A percentile compares a stretch with the other conserved stretches of the same genome.
Evolutionary conservation across 2,329 filamentous ascomycete species (phyloP).

Genomic region (Ilyonectria sp.): DNA sequence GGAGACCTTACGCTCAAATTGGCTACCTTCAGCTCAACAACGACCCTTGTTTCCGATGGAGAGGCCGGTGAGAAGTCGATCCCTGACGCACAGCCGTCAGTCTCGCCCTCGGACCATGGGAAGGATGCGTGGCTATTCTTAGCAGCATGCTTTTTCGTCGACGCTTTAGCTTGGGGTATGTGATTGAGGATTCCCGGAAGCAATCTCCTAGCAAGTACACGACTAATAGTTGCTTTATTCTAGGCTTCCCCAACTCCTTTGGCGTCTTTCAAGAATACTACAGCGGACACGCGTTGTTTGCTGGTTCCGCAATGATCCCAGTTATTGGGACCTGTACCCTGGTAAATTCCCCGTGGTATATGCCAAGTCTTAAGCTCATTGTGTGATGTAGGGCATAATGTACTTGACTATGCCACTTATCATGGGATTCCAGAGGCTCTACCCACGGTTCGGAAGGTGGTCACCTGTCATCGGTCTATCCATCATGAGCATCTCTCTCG

Average conservation of each 20-base stretch:
- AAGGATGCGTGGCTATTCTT: conserved; percentile 26
- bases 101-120: conserved; percentile 13
- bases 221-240: not conserved
- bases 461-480: conserved; percentile 10
- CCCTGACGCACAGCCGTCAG: not conserved
- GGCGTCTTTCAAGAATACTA: conserved; percentile 30
- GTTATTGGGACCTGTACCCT: conserved; percentile 12
- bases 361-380: not conserved
- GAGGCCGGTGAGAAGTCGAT: not conserved
- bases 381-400: not conserved
- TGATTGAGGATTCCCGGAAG: not conserved
- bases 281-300: conserved; percentile 17
- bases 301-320: conserved; percentile 5
- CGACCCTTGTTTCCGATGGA: no score
- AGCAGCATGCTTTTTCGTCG: conserved; percentile 13
- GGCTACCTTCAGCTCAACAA: no score
- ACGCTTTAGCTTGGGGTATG: conserved; percentile 23
- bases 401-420: conserved; percentile 1
- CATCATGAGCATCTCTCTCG: conserved; percentile 7
- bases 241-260: conserved; percentile 24
- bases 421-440: conserved; percentile 6
- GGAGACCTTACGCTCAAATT: no score
- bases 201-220: no score
- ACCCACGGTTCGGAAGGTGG: not conserved
- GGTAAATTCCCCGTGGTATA: not conserved